A percentile compares a stretch with the other conserved stretches of the same genome.
Conservation (phyloP, 2,329 filamentous ascomycete species). For the Golovinomyces cichoracearum region DNA sequence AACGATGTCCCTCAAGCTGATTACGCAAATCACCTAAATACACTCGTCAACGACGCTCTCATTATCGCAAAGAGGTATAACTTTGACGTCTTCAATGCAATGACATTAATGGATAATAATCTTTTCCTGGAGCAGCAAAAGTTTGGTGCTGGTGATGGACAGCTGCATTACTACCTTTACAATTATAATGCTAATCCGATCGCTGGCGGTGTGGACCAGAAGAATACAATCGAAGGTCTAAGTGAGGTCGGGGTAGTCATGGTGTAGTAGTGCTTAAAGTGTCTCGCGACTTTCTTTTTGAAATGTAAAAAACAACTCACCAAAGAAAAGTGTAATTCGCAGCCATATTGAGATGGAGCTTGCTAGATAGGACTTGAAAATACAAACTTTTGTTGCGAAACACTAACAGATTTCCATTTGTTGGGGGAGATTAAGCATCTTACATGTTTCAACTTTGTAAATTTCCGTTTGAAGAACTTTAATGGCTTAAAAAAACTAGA, state of each 20-base stretch:
- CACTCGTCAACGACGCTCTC: slow-evolving; percentile 58
- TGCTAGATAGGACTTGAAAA: too few relatives aligned
- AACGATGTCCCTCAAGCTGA: slow-evolving; percentile 26
- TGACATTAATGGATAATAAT: slow-evolving; percentile 80
- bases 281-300: too few relatives aligned
- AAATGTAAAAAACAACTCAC: too few relatives aligned
- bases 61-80: slow-evolving; percentile 60
- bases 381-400: too few relatives aligned
- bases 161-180: slow-evolving; percentile 91
- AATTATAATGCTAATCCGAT: slow-evolving; percentile 84
- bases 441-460: too few relatives aligned
- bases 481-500: too few relatives aligned
- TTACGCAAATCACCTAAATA: slow-evolving; percentile 56
- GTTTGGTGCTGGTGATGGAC: slow-evolving; percentile 81
- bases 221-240: slow-evolving; percentile 52
- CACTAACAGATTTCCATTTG: too few relatives aligned
- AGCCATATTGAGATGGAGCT: too few relatives aligned
- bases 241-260: slow-evolving; percentile 82
- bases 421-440: too few relatives aligned
- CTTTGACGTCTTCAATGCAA: slow-evolving; percentile 91
- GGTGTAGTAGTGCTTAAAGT: slow-evolving; percentile 29
- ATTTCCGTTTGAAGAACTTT: too few relatives aligned
- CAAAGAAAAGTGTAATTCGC: too few relatives aligned
- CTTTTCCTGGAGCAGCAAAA: slow-evolving; percentile 85
- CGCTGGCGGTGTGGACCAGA: slow-evolving; percentile 55